Conservation (phyloP, 257 asterid species). For the Dorcoceras hygrometricum region DNA sequence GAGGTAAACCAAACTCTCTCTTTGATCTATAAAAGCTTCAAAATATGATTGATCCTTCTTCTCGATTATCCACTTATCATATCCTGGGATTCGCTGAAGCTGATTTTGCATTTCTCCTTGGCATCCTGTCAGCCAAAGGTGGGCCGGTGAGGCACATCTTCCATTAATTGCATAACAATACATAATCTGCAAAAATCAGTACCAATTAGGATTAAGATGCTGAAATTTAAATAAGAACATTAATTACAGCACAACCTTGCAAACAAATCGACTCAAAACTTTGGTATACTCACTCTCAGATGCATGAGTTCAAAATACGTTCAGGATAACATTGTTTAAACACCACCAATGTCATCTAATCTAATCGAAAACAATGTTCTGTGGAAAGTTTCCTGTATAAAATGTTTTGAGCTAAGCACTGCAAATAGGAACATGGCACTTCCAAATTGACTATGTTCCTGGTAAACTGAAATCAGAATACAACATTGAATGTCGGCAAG, state of each 20-base stretch:
- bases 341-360: neutral
- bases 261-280: conserved; percentile 15
- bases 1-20: conserved; percentile 81
- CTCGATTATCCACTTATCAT: conserved; percentile 85
- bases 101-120: conserved; percentile 75
- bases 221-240: conserved; percentile 19
- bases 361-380: neutral
- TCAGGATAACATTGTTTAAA: too few species aligned
- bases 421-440: neutral
- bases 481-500: neutral
- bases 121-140: conserved; percentile 91
- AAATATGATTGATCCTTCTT: conserved; percentile 66
- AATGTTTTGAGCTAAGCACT: neutral
- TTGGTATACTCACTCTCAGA: conserved; percentile 12
- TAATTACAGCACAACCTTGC: conserved; percentile 10
- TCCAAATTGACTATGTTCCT: neutral
- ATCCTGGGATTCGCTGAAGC: conserved; percentile 72
- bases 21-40: conserved; percentile 61
- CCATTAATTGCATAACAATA: conserved; percentile 89
- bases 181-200: conserved; percentile 63
- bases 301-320: conserved; percentile 2
- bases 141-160: conserved; percentile 71
- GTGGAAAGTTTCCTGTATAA: too few species aligned
- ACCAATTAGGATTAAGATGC: conserved; percentile 8
- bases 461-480: neutral